These are phyloP conservation scores for Ustulina deusta DNA, from an alignment of 2,329 filamentous ascomycete species.

Conservation along the genomic window DNA sequence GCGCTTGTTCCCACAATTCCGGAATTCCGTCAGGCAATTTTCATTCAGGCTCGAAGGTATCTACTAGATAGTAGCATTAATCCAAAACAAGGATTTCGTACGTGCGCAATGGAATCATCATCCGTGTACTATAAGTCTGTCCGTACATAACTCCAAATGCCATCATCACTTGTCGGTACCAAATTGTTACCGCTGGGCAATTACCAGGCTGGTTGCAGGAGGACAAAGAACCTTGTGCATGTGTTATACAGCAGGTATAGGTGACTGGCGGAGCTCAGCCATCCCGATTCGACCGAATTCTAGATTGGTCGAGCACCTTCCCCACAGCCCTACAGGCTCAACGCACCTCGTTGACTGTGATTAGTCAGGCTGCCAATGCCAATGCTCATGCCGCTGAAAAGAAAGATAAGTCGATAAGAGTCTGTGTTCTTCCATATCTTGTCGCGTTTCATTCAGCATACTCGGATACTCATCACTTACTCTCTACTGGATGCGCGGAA, in stretches of 20 bases:
- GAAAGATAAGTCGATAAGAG: neutral
- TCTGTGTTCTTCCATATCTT: neutral
- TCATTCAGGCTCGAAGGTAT: too few relatives aligned
- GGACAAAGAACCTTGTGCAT: too few relatives aligned
- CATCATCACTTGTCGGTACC: too few relatives aligned
- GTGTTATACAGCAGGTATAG: too few relatives aligned
- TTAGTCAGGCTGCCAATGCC: neutral
- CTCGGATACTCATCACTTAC: neutral
- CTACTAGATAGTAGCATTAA: neutral
- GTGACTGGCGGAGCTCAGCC: constrained; percentile 25
- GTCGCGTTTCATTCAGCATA: neutral
- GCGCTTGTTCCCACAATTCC: too few relatives aligned
- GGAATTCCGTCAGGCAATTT: too few relatives aligned
- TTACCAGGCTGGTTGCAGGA: too few relatives aligned
- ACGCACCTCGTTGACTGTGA: neutral
- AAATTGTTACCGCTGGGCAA: too few relatives aligned
- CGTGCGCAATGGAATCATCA: neutral
- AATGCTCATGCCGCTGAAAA: neutral
- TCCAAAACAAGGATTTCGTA: neutral
- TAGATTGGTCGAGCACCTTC: constrained; percentile 9
- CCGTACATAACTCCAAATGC: too few relatives aligned
- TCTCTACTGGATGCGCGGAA: too few relatives aligned
- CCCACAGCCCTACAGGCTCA: constrained; percentile 6
- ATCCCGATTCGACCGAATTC: neutral
- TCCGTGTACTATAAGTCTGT: too few relatives aligned